Base-by-base conservation (phyloP, 805 yeast genomes). In the Candida glaebosa region DNA sequence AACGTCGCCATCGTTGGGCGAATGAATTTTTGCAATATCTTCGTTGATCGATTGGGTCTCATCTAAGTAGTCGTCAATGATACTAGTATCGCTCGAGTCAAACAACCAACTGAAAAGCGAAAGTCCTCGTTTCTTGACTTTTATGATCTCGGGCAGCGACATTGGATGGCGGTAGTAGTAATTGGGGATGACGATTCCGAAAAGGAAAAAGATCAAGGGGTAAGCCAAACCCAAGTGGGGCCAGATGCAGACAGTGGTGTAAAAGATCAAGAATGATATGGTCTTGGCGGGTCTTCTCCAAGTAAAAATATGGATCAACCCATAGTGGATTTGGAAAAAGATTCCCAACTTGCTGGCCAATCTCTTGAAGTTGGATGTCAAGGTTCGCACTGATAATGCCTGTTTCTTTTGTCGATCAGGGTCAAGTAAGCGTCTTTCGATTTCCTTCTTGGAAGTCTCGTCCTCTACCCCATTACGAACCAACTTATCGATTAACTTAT, bases 241-340 rank as follows among this genome's bases (percentile, higher is more conserved):
- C 64, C 84, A 76, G 26, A 82, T 59, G 51, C 93, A 84, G 1
- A 82, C 65, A 45, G 79, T 70, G 0, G 96, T 82, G 48, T 84
- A 81, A 1, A 79, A 46, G 4, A 82, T 64, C 40, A 87, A 60
- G 17, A 68, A 56, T 0, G 83, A 67, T 4, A 89, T 48, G 0
- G 96, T 89, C 46, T 79, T 74, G 0, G 85, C 69, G 0, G 95
- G 90, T 19, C 73, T 69, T 44, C 80, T 77, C 97, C 97, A 90
- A 3, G 86, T 76, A 18, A 87, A 44, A 1, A 85, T 55, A 38
- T 79, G 76, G 5, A 81, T 67, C 1, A 82, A 32, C 2, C 80
- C 78, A 49, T 82, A 82, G 51, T 85, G 91, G 2, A 81, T 42
- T 32, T 66, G 73, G 50, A 85, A 82, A 7, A 84, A 52, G 0